Base-by-base conservation (phyloP, 768 basidiomycete species). In the Fomitopsis serialis region DNA sequence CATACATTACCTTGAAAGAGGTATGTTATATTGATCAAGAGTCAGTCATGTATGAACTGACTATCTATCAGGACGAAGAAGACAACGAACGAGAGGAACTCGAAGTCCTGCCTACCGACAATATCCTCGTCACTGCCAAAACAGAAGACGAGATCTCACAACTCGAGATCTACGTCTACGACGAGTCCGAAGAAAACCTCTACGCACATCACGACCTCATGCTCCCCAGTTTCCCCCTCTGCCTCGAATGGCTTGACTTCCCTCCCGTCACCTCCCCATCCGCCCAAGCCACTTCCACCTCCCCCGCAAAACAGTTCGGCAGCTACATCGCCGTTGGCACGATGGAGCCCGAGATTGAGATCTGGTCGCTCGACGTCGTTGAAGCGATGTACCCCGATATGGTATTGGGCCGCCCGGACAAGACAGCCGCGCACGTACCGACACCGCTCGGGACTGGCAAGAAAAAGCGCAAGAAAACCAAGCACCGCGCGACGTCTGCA, bases 221-320 rank as follows among this genome's bases (percentile, higher is more conserved):
- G 85, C 81, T 99, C 27, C 94, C 96, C 58, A 92, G 92, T 59
- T 94, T 98, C 70, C 97, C 97, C 9, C 86, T 99, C 54, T 98
- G 96, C 63, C 89, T 99, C 54, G 97, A 99, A 77, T 99, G 97
- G 97, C 85, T 98, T 54, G 92, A 98, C 68, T 98, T 93, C 69
- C 81, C 87, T n/a, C 90, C 92, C 22, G 70, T 63, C 19, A 60
- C 64, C 40, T 60, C 84, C 55, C 72, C 85, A 53, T 72, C 54
- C 57, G 68, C 61, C 54, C 68, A 50, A 50, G 65, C 21, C 62
- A 68, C 15, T 66, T 68, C 42, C 57, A 67, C 54, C 52, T 63
- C 50, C 15, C 64, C 51, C 57, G 60, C 64, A 15, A 65, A 65
- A 59, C 58, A 69, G 45, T 79, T 82, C 48, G 93, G 93, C 6